phyloP scores from a whole-genome alignment of 2,329 filamentous ascomycete species.

The Ilyonectria mors-panacis region DNA sequence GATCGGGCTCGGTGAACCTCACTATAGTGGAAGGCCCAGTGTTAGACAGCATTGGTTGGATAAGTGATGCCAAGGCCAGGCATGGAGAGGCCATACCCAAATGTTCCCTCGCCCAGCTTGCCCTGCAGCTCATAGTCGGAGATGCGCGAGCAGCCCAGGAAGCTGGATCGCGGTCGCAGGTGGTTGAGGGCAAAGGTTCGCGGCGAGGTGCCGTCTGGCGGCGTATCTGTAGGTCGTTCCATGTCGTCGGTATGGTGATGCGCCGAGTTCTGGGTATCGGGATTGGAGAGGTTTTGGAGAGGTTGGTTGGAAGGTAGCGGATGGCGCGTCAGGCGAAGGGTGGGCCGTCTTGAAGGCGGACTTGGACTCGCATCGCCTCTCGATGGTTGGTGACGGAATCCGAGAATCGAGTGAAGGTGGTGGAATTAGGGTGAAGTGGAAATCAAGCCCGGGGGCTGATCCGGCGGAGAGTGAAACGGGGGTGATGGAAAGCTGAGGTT shows the following conservation, averaged over 20 bases:
- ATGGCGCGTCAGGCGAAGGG: constrained; percentile 41
- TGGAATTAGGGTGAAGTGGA: not conserved
- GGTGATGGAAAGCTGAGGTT: constrained; percentile 1
- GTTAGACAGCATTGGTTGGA: constrained; percentile 17
- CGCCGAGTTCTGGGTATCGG: constrained; percentile 2
- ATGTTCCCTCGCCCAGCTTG: constrained; percentile 95
- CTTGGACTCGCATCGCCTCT: constrained; percentile 29
- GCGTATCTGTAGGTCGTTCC: constrained; percentile 50
- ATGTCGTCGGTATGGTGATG: constrained; percentile 39
- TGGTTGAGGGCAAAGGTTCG: constrained; percentile 71
- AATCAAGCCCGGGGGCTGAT: not conserved
- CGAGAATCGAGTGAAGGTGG: not conserved
- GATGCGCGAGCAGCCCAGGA: constrained; percentile 88
- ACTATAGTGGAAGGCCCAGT: constrained; percentile 56
- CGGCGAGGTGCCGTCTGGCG: constrained; percentile 63
- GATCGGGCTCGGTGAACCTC: constrained; percentile 94
- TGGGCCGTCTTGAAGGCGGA: constrained; percentile 19
- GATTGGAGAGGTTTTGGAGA: constrained; percentile 2
- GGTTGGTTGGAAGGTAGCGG: constrained; percentile 19
- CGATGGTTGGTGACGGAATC: constrained; percentile 6
- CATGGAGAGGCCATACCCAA: constrained; percentile 73
- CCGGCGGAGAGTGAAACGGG: not conserved
- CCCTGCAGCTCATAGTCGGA: constrained; percentile 83
- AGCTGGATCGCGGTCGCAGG: constrained; percentile 72
- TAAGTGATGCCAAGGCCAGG: constrained; percentile 29